Evolutionary conservation across 441 rosid genomes (phyloP).

Genomic region (Erysimum cheiri): DNA sequence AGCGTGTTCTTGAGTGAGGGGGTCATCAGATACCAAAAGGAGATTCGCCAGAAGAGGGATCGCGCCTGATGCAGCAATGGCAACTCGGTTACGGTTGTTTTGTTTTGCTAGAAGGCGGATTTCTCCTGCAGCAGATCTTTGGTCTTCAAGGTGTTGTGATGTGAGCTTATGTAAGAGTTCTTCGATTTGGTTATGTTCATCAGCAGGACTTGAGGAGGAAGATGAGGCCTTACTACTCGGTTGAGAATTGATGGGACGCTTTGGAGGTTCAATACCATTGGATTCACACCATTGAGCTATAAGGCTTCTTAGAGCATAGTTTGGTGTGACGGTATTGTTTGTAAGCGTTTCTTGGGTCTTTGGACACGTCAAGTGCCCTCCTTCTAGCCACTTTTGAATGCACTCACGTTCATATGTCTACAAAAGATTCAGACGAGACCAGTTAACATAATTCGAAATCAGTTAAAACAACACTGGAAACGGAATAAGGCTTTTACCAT

Average conservation of each 20-base stretch:
- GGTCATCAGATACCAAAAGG: slow-evolving; percentile 61
- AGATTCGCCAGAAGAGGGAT: slow-evolving; percentile 83
- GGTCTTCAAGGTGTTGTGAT: slow-evolving; percentile 66
- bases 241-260: slow-evolving; percentile 66
- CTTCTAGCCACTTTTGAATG: slow-evolving; percentile 88
- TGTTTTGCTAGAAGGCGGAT: slow-evolving; percentile 94
- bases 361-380: slow-evolving; percentile 81
- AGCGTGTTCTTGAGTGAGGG: slow-evolving; percentile 85
- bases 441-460: neutral
- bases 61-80: slow-evolving; percentile 93
- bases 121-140: slow-evolving; percentile 80
- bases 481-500: slow-evolving; percentile 21
- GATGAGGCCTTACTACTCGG: slow-evolving; percentile 55
- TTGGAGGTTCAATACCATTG: slow-evolving; percentile 85
- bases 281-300: slow-evolving; percentile 95
- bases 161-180: slow-evolving; percentile 70
- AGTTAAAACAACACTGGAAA: slow-evolving; percentile 16
- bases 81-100: slow-evolving; percentile 79
- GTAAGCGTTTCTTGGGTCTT: slow-evolving; percentile 77
- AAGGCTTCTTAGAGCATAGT: slow-evolving; percentile 83
- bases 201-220: slow-evolving; percentile 58
- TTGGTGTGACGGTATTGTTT: slow-evolving; percentile 69
- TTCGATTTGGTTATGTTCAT: slow-evolving; percentile 57
- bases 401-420: slow-evolving; percentile 90
- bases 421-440: slow-evolving; percentile 32